phyloP scores from a whole-genome alignment of 768 basidiomycete species.

The Clitopilus hobsonii region DNA sequence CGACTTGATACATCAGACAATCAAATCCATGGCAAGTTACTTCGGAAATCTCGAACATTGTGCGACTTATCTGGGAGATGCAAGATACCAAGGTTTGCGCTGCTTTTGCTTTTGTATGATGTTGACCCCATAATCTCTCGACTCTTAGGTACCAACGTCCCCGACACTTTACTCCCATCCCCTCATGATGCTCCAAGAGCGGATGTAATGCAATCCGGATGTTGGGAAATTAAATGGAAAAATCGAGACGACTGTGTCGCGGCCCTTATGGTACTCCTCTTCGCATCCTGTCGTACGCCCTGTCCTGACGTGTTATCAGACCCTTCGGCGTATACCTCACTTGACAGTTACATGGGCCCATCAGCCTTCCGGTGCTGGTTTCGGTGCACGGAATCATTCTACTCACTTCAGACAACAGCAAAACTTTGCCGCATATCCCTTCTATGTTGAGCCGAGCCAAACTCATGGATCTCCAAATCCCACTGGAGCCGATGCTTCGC shows the following conservation, averaged over 20 bases:
- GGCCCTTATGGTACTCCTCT: constrained; percentile 57
- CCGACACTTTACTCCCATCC: constrained; percentile 26
- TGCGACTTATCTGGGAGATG: constrained; percentile 15
- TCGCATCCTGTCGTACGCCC: neutral
- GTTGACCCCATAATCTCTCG: neutral
- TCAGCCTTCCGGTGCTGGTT: constrained; percentile 28
- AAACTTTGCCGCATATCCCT: neutral
- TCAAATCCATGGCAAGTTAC: constrained; percentile 45
- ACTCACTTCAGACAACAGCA: neutral
- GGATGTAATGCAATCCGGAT: constrained; percentile 49
- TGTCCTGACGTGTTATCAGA: constrained; percentile 31
- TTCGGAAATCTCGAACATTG: constrained; percentile 69
- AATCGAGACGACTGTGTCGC: constrained; percentile 72
- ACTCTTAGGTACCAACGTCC: neutral
- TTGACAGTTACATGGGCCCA: constrained; percentile 80
- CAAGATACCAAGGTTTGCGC: constrained; percentile 5
- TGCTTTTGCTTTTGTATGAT: constrained; percentile 11
- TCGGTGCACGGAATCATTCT: neutral
- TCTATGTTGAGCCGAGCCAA: constrained; percentile 7
- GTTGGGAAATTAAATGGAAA: constrained; percentile 79
- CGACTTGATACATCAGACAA: constrained; percentile 30
- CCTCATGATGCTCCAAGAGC: constrained; percentile 59
- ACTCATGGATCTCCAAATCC: neutral
- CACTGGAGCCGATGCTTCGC: too few species aligned
- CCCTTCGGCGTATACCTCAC: constrained; percentile 65